Evolutionary conservation across 129 eudicot genomes (phyloP).

Genomic region (Helianthus annuus): HanXRQr2.0-SUNRISE NC_035440.2:163898359-163898858

Average conservation of each 20-base stretch:
- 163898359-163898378: slow-evolving; percentile 28
- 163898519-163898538: slow-evolving; percentile 42
- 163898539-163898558: slow-evolving; percentile 50
- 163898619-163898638: slow-evolving; percentile 37
- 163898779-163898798: slow-evolving; percentile 48
- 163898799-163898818: slow-evolving; percentile 26
- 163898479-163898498: slow-evolving; percentile 49
- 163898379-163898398: slow-evolving; percentile 28
- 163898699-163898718: slow-evolving; percentile 42
- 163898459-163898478: slow-evolving; percentile 36
- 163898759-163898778: slow-evolving; percentile 45
- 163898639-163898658: slow-evolving; percentile 46
- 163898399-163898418: slow-evolving; percentile 34
- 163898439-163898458: slow-evolving; percentile 33
- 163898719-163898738: slow-evolving; percentile 41
- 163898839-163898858: slow-evolving; percentile 56
- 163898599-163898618: slow-evolving; percentile 31
- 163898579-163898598: slow-evolving; percentile 28
- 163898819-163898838: slow-evolving; percentile 51
- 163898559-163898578: slow-evolving; percentile 48
- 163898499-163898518: slow-evolving; percentile 37
- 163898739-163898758: slow-evolving; percentile 42
- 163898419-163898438: slow-evolving; percentile 35
- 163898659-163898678: slow-evolving; percentile 55
- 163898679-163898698: slow-evolving; percentile 44